Base-by-base conservation (phyloP, 1,284 basidiomycete species). In the Leccinum subfulvum region DNA sequence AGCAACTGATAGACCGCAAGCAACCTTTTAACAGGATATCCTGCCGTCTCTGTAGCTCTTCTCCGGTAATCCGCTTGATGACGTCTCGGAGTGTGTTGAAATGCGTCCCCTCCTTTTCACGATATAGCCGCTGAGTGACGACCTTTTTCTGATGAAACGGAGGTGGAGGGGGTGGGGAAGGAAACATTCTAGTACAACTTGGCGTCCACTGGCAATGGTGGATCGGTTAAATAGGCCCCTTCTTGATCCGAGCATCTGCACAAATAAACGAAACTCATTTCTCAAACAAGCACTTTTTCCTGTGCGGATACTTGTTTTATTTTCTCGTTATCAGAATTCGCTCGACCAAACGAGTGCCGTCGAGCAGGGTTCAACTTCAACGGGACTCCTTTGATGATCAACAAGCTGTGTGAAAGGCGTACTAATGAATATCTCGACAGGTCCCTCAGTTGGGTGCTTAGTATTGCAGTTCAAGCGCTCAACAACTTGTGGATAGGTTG, bases 1-100 rank as follows among this genome's bases (percentile, higher is more conserved):
- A 14, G 47, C 16, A 11, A 47, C 3, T 54, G n/a, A 35, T 13
- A 6, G 37, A 58, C 30, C 6, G 18, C 47, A 60, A 14, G 26
- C 59, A 64, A 71, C 71, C 70, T 71, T 64, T 71, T 10, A 14
- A 54, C 11, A 72, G 26, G 14, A 64, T 63, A 23, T 73, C 73
- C 1, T 69, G 56, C 14, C 71, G 71, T 6, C 60, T 73, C 14
- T 52, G 52, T 2, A 28, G 62, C 16, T 66, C 65, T 14, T 68
- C 57, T 30, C 64, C 61, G 3, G 67, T 73, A 21, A 69, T 26
- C 9, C 62, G 37, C 21, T 59, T 63, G 56, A 75, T 65, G 41
- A 59, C 30, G 3, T 33, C 39, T 35, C 58, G 59, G 16, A 68
- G 67, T 0, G 16, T 41, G 1, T n/a, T 44, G 28, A 75, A 65